phyloP scores from a whole-genome alignment of 306 rosid genomes.

The Cucumis melo region DNA sequence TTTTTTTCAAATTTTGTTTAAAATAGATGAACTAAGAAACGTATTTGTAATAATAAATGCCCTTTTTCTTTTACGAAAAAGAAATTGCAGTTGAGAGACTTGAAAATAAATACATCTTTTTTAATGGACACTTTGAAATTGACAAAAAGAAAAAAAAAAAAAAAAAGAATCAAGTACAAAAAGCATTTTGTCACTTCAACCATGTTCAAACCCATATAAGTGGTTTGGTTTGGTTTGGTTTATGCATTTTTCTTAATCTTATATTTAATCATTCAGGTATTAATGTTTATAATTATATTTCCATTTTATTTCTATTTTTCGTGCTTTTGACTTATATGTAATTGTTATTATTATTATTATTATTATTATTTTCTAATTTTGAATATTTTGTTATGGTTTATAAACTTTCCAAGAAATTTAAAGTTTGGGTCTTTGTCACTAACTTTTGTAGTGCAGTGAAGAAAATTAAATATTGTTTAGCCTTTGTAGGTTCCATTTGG shows the following conservation, averaged over 20 bases:
- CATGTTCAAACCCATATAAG: neutral
- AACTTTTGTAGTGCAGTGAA: neutral
- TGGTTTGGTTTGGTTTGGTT: neutral
- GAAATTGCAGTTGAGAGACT: neutral
- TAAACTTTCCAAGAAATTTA: neutral
- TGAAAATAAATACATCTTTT: neutral
- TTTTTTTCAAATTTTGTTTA: too few species aligned
- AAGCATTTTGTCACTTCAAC: neutral
- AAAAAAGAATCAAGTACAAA: neutral
- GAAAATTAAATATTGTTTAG: neutral
- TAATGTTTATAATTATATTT: neutral
- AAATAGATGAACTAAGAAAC: too few species aligned
- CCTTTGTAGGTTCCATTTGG: neutral
- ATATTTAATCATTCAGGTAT: neutral
- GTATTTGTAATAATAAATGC: neutral
- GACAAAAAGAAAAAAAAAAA: too few species aligned
- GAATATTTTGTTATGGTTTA: neutral
- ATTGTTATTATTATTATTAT: neutral
- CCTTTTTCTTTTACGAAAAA: neutral
- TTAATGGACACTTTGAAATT: neutral
- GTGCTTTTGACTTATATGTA: neutral
- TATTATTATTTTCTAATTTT: neutral
- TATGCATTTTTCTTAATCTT: neutral
- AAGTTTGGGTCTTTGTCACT: neutral
- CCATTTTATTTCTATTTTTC: neutral